Percentiles rank a stretch among this genome's conserved stretches.
phyloP scores from a whole-genome alignment of 2,329 filamentous ascomycete genomes.

The Aspergillus pseudonomiae region DNA sequence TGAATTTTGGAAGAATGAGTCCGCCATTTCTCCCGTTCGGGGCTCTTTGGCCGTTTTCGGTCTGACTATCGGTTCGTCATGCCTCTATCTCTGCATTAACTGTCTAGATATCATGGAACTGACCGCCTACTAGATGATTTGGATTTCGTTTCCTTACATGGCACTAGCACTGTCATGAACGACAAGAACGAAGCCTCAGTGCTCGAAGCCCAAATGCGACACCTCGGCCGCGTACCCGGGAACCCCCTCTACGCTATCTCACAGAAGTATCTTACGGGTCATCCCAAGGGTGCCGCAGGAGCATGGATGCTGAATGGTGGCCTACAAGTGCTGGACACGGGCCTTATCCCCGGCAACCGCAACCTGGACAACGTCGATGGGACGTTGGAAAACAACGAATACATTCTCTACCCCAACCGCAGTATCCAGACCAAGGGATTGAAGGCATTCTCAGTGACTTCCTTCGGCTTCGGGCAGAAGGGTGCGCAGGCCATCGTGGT shows the following conservation, averaged over 20 bases:
- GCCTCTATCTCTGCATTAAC: neutral
- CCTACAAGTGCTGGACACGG: conserved; percentile 90
- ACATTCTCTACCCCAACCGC: conserved; percentile 95
- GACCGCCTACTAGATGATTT: conserved; percentile 68
- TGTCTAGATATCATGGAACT: neutral
- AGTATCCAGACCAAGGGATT: conserved; percentile 96
- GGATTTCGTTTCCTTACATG: conserved; percentile 95
- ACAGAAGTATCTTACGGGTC: conserved; percentile 98
- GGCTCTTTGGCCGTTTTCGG: conserved; percentile 97
- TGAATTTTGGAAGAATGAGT: conserved; percentile 97
- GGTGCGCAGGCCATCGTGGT: conserved; percentile 96
- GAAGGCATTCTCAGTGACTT: conserved; percentile 98
- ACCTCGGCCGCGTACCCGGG: conserved; percentile 93
- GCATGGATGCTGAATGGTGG: conserved; percentile 99
- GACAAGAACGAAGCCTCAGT: conserved; percentile 99
- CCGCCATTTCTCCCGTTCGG: conserved; percentile 90
- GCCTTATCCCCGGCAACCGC: conserved; percentile 92
- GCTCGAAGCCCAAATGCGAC: conserved; percentile 91
- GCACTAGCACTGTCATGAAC: conserved; percentile 96
- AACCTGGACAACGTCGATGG: conserved; percentile 98
- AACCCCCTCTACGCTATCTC: conserved; percentile 96
- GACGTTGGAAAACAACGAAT: conserved; percentile 95
- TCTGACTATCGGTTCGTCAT: conserved; percentile 67
- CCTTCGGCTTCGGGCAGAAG: conserved; percentile 99
- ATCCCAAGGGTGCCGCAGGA: conserved; percentile 98